Evolutionary conservation across 108 stramenopile genomes (phyloP).

Genomic region (Stephanodiscus minutulus): DNA sequence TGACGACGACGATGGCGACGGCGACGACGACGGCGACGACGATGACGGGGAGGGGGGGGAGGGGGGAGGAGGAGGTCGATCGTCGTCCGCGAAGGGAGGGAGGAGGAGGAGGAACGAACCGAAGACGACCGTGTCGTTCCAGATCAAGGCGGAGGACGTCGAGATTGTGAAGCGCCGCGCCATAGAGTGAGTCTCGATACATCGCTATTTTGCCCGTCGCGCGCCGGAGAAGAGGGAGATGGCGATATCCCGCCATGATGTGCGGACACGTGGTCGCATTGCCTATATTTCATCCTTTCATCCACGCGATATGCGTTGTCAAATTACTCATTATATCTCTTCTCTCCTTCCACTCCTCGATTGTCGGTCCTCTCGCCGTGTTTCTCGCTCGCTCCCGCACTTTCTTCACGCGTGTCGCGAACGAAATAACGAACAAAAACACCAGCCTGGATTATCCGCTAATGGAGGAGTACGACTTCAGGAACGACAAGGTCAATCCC

Average conservation of each 20-base stretch:
- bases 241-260: no score
- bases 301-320: no score
- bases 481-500: conserved; percentile 82
- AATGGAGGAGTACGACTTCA: conserved; percentile 99
- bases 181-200: conserved; percentile 51
- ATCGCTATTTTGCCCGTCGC: conserved; percentile 18
- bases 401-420: background rate
- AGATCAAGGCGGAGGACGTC: conserved; percentile 72
- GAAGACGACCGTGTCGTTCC: conserved; percentile 71
- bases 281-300: no score
- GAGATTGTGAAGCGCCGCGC: conserved; percentile 92
- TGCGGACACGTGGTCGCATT: no score
- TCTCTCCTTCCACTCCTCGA: background rate
- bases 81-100: background rate
- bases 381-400: no score
- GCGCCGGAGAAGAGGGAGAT: no score
- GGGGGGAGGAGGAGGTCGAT: conserved; percentile 23
- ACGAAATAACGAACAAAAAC: background rate
- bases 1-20: conserved; percentile 74
- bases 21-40: conserved; percentile 7
- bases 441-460: conserved; percentile 77
- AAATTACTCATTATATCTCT: no score
- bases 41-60: conserved; percentile 1
- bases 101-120: conserved; percentile 29
- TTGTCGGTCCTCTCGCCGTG: conserved; percentile 37